Evolutionary conservation across 75 land plant species (phyloP), one percentile per base, ranked within the genome.

Genomic region (Sequoia sempervirens): DNA sequence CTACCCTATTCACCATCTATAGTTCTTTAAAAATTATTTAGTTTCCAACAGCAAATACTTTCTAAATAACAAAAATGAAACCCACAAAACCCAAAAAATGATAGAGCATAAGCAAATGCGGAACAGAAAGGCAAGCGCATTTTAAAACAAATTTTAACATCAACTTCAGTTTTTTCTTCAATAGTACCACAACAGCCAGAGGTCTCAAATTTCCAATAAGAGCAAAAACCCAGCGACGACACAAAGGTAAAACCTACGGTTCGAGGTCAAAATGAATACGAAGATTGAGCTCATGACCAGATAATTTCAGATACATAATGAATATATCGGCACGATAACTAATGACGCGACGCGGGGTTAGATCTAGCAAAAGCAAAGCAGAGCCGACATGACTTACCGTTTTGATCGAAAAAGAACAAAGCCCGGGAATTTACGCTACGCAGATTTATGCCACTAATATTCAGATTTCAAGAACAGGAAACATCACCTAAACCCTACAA

Each of bases 1-100:
- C 82, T 40, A 30, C 72, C 83, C 64, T 82, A 61, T 32, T 69
- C 73, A 69, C 32, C 32, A 69, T 69, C 34, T 69, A 10, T 69
- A 32, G 13, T 32, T 11, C 73, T 69, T 69, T 69, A 28, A 69
- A n/a, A 2, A 9, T 69, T 4, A 69, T 69, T 10, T 32, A 32
- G 2, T 61, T 82, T 28, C 69, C 83, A 82, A 58, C n/a, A 26
- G 0, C 11, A 64, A 41, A 82, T 69, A 36, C 74, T n/a, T 38
- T 38, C 40, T 37, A 36, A 41, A n/a, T 58, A 64, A 17, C 20
- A 23, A 20, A 20, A 58, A 56, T 64, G 9, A 47, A 69, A 37
- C 28, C n/a, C 5, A 79, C 30, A 26, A 41, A 3, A 15, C 73
- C 73, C 73, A n/a, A 69, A 32, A 32, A 30, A 69, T 68, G 11